Evolutionary conservation across 2,329 filamentous ascomycete species (phyloP).

Genomic region (Fusarium compactum): DNA sequence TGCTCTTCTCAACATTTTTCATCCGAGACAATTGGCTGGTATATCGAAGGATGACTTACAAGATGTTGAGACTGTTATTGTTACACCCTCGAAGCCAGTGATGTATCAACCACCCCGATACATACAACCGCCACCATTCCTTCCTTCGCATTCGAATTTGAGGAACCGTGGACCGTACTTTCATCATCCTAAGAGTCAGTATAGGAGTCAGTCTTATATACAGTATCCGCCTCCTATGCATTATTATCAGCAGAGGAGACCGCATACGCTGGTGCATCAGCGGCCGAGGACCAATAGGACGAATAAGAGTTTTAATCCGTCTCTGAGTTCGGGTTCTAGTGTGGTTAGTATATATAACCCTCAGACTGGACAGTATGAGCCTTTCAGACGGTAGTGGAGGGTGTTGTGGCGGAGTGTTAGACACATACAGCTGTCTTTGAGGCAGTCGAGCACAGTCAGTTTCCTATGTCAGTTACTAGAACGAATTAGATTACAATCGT

Average conservation of each 20-base stretch:
- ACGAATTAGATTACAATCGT: background rate
- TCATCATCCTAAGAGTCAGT: slow-evolving; percentile 1
- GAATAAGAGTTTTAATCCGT: slow-evolving; percentile 20
- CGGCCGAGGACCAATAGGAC: slow-evolving; percentile 24
- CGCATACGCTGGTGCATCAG: background rate
- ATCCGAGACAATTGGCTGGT: slow-evolving; percentile 17
- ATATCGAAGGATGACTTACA: background rate
- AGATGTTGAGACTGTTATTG: background rate
- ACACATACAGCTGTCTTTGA: background rate
- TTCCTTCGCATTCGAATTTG: slow-evolving; percentile 9
- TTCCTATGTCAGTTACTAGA: background rate
- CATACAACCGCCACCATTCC: background rate
- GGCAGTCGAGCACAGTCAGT: background rate
- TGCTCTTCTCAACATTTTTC: slow-evolving; percentile 32
- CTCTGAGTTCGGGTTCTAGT: slow-evolving; percentile 18
- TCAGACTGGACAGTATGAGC: slow-evolving; percentile 20
- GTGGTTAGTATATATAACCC: slow-evolving; percentile 22
- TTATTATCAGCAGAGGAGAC: slow-evolving; percentile 23
- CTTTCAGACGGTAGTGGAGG: background rate
- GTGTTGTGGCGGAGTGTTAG: background rate
- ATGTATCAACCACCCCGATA: background rate
- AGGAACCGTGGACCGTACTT: slow-evolving; percentile 2
- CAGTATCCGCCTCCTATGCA: slow-evolving; percentile 18
- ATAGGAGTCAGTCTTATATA: slow-evolving; percentile 4
- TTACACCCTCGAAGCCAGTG: background rate